Percentiles rank a stretch among this genome's conserved stretches.
Evolutionary conservation across 768 basidiomycete species (phyloP).

Genomic region (Amanita muscaria): DNA sequence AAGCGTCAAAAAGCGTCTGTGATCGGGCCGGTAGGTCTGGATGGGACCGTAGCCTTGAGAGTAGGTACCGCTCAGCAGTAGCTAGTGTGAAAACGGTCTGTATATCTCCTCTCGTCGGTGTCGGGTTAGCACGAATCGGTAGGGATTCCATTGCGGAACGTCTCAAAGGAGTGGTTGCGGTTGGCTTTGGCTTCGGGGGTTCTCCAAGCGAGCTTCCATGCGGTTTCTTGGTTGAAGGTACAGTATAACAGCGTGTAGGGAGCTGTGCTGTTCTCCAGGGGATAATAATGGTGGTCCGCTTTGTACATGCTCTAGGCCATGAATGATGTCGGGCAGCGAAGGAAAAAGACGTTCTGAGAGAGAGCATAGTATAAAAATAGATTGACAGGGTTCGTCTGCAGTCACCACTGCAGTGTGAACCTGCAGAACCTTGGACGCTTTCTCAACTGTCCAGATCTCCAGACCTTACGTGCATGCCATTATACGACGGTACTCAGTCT

Average conservation of each 20-base stretch:
- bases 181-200: constrained; percentile 60
- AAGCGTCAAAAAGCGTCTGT: constrained; percentile 62
- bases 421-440: no score
- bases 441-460: no score
- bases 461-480: no score
- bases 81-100: constrained; percentile 75
- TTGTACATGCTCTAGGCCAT: no score
- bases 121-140: constrained; percentile 79
- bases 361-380: no score
- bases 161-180: constrained; percentile 70
- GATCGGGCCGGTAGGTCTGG: constrained; percentile 44
- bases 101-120: constrained; percentile 75
- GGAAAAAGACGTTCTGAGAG: no score
- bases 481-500: no score
- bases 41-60: constrained; percentile 48
- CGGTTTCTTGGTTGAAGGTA: neutral
- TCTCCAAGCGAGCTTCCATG: constrained; percentile 10
- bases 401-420: no score
- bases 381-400: no score
- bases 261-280: neutral
- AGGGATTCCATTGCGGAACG: constrained; percentile 80
- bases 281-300: neutral
- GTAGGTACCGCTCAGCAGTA: constrained; percentile 76
- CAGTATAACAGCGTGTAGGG: neutral
- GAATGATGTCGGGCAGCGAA: no score